Evolutionary conservation across 495 filamentous ascomycete genomes (phyloP).

Genomic region (Penicillium argentinense): DNA sequence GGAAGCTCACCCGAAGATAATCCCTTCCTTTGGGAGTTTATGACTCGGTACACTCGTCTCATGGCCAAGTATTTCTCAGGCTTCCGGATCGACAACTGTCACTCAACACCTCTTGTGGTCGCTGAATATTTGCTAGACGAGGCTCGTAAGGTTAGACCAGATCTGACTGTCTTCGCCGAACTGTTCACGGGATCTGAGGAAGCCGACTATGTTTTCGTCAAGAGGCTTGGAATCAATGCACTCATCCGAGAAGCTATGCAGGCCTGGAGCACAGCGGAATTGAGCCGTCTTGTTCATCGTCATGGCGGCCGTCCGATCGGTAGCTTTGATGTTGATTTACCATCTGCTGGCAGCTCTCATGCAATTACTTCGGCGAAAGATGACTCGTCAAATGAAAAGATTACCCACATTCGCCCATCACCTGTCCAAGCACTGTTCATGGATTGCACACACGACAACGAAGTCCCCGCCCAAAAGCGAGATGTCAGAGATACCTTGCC

Average conservation of each 20-base stretch:
- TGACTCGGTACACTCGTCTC: conserved; percentile 86
- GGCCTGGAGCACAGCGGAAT: conserved; percentile 89
- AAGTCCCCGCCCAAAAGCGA: conserved; percentile 91
- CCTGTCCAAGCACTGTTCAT: conserved; percentile 95
- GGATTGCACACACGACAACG: conserved; percentile 99
- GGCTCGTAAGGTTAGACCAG: conserved; percentile 81
- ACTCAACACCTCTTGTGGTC: conserved; percentile 91
- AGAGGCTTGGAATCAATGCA: conserved; percentile 83
- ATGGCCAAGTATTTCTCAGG: conserved; percentile 95
- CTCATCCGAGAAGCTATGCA: conserved; percentile 98
- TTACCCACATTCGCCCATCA: conserved; percentile 72
- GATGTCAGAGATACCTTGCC: conserved; percentile 92
- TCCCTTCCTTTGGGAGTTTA: conserved; percentile 93
- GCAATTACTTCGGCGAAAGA: conserved; percentile 38
- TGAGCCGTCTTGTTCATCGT: conserved; percentile 89
- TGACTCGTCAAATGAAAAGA: conserved; percentile 53
- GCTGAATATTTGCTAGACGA: conserved; percentile 93
- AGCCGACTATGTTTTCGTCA: conserved; percentile 93
- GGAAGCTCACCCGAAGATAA: conserved; percentile 78
- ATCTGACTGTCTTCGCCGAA: conserved; percentile 91
- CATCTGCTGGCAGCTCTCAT: conserved; percentile 40
- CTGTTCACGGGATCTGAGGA: conserved; percentile 95
- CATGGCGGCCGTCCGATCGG: conserved; percentile 94
- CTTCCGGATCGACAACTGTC: conserved; percentile 97
- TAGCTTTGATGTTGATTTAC: conserved; percentile 82